Evolutionary conservation across 2,329 filamentous ascomycete species (phyloP), one percentile per base, ranked within the genome.

Genomic region (Magnaporthales sp.): DNA sequence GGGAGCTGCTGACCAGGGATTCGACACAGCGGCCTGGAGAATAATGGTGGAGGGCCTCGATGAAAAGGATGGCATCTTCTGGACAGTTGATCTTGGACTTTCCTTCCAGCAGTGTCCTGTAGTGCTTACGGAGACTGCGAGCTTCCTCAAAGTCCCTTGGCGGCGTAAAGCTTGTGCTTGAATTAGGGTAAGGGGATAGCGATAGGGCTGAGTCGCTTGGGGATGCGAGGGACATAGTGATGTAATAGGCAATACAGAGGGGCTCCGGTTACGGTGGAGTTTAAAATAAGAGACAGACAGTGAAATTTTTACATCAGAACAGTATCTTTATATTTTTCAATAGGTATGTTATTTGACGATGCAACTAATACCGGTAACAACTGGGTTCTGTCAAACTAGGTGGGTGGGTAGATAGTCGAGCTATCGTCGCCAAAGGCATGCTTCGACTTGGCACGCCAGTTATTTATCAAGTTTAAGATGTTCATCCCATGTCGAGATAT

Each of bases 11-110:
- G 1, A 75, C 63, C 19, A 77, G 69, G 4, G 66, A 66, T 65
- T 77, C 75, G 3, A 75, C 66, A 56, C 73, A 75, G 0, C 67
- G 62, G 38, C 67, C 70, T 3, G 75, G 70, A 1, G 68, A 63
- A 10, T 68, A 38, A 9, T 74, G 69, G 30, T 8, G 61, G 8
- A 68, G 65, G 8, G 75, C 71, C 51, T 76, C 75, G 6, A 77
- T 68, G 66, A 77, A 77, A 10, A 75, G 67, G 56, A 71, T 70
- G 11, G 72, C 74, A 9, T 73, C 70, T 4, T 69, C 68, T 3
- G 69, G 15, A 10, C 32, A 69, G 6, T 64, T 68, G 60, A 75
- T 65, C 4, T 66, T 62, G 5, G 70, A 70, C 10, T 71, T 70
- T 6, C 74, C 75, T 0, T 67, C 68, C 2, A 76, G 22, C 24